A percentile compares a stretch with the other conserved stretches of the same genome.
Conservation (phyloP, 768 basidiomycete species). For the Phlebiopsis flavidoalba region DNA sequence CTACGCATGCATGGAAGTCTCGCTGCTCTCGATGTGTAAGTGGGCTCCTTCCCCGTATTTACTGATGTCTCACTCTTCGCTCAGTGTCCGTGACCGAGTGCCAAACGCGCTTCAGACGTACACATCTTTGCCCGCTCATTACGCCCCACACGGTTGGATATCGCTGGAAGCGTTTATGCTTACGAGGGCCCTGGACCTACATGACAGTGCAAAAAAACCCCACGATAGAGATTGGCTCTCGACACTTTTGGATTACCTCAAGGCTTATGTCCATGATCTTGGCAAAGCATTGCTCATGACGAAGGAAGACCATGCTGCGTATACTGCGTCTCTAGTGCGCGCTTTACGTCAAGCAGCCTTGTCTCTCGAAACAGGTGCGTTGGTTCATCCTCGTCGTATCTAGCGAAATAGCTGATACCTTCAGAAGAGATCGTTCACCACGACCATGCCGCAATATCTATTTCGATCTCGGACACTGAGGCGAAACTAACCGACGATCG, state of each 20-base stretch:
- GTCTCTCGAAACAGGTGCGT: constrained; percentile 49
- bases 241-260: constrained; percentile 70
- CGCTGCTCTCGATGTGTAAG: constrained; percentile 87
- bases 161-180: constrained; percentile 78
- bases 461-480: constrained; percentile 37
- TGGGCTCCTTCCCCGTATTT: constrained; percentile 8
- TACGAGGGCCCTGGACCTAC: constrained; percentile 65
- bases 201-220: constrained; percentile 48
- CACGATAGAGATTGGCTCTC: constrained; percentile 80
- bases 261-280: constrained; percentile 53
- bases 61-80: not conserved
- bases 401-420: constrained; percentile 1
- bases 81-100: constrained; percentile 46
- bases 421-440: constrained; percentile 56
- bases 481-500: constrained; percentile 51
- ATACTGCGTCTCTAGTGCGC: constrained; percentile 46
- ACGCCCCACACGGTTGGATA: constrained; percentile 77
- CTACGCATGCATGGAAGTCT: constrained; percentile 80
- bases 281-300: constrained; percentile 50
- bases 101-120: constrained; percentile 64
- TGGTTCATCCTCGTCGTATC: not conserved
- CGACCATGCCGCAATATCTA: constrained; percentile 64
- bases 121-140: constrained; percentile 80
- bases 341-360: constrained; percentile 45
- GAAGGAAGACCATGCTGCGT: constrained; percentile 43